Evolutionary conservation across 2,329 filamentous ascomycete species (phyloP).

Genomic region (Exophiala calicioides): DNA sequence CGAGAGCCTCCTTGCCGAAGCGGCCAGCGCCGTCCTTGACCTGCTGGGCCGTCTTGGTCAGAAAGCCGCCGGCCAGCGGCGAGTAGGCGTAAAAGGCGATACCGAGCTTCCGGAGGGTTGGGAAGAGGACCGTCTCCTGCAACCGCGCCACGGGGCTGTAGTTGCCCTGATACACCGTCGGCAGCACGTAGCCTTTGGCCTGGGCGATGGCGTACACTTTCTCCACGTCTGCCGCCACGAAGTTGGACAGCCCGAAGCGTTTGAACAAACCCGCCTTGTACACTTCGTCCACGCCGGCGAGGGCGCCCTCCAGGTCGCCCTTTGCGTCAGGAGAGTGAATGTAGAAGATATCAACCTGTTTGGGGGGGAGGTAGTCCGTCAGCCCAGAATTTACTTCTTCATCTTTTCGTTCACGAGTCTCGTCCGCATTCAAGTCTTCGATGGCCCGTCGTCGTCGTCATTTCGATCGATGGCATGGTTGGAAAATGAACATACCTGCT

Average conservation of each 20-base stretch:
- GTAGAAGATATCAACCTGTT: constrained; percentile 41
- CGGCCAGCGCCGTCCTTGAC: constrained; percentile 35
- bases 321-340: constrained; percentile 38
- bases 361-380: not conserved
- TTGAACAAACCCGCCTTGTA: constrained; percentile 37
- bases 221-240: constrained; percentile 35
- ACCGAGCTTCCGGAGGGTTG: constrained; percentile 38
- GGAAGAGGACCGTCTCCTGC: constrained; percentile 40
- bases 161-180: constrained; percentile 44
- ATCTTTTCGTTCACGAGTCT: too few species aligned
- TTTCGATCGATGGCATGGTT: too few species aligned
- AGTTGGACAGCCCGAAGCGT: constrained; percentile 43
- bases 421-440: too few species aligned
- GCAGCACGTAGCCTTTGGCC: constrained; percentile 38
- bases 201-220: constrained; percentile 39
- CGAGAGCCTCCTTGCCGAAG: constrained; percentile 34
- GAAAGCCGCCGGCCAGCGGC: constrained; percentile 39
- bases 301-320: constrained; percentile 41
- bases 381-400: too few species aligned
- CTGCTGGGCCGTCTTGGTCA: constrained; percentile 38
- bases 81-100: constrained; percentile 35
- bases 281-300: constrained; percentile 37
- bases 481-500: constrained; percentile 20
- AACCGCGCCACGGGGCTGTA: constrained; percentile 42
- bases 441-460: not conserved